phyloP scores from a whole-genome alignment of 495 filamentous ascomycete genomes.

The Podospora australis region DNA sequence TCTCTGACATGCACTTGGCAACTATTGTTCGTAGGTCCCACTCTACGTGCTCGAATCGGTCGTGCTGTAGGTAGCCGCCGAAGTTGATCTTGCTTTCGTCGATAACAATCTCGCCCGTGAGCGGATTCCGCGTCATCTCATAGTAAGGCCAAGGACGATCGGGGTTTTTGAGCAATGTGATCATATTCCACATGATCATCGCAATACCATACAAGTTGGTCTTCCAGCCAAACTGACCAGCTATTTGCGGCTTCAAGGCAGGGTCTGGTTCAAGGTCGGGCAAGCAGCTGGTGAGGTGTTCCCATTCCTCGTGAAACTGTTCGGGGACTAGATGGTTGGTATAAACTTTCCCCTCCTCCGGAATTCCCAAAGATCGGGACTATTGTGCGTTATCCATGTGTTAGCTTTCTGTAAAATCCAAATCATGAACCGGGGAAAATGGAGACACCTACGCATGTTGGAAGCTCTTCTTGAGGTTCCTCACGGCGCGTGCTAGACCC shows the following conservation, averaged over 20 bases:
- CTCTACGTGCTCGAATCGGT: too few species aligned
- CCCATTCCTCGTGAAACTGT: not conserved
- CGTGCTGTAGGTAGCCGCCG: too few species aligned
- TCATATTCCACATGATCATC: not conserved
- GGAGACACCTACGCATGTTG: not conserved
- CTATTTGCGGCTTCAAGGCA: not conserved
- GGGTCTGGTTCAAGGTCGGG: not conserved
- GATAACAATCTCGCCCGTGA: too few species aligned
- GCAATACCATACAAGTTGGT: not conserved
- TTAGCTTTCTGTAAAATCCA: too few species aligned
- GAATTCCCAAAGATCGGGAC: too few species aligned
- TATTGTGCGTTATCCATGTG: too few species aligned
- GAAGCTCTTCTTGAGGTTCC: not conserved
- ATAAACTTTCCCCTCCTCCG: not conserved
- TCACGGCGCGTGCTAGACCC: not conserved
- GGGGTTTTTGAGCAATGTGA: not conserved
- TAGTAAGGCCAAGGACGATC: not conserved
- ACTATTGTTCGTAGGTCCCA: too few species aligned
- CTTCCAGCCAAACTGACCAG: not conserved
- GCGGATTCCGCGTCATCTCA: too few species aligned
- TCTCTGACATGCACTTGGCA: too few species aligned
- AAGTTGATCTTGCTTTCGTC: too few species aligned
- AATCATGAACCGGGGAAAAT: too few species aligned
- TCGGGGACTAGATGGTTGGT: not conserved
- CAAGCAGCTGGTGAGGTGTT: not conserved